Base-by-base conservation (phyloP, 2,329 filamentous ascomycete species). In the Alternaria dauci region DNA sequence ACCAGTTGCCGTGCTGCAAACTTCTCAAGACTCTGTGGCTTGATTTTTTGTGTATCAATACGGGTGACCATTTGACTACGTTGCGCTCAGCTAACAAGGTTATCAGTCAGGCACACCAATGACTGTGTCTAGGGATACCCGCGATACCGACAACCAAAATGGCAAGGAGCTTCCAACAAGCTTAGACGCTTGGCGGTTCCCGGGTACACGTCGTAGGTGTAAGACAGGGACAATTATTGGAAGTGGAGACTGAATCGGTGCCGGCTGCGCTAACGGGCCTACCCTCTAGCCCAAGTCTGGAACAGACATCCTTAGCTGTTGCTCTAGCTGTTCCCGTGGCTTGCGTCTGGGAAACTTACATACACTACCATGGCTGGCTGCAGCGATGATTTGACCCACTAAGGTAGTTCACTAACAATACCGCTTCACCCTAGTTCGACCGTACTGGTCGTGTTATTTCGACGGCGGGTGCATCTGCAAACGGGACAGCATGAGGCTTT, bases 401-500 rank as follows among this genome's bases (percentile, higher is more conserved):
- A 48, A 25, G 8, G 39, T 44, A 48, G 38, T 42, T 14, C 20
- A 18, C 32, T 42, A 43, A 28, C 46, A 25, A 28, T 16, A 36
- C 28, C n/a, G 20, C 48, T 39, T 18, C 14, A 32, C 52, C n/a
- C 51, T 58, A 62, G 52, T 50, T 62, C 41, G 43, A 42, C 36
- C 58, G 62, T 28, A 73, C 65, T 23, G 67, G 64, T 3, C 75
- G 72, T 25, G 72, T 61, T 36, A 89, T 82, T 74, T 92, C 89
- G 6, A 93, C 87, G 5, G 85, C 83, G 0, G 91, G 89, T 11
- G 88, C 89, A 65, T 92, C 90, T 2, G 91, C 91, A 69, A 90
- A 86, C 0, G 88, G 85, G 20, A 93, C 88, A 0, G 91, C 91
- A 12, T 89, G 87, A 3, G 91, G 91, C 79, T 93, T 93, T 77